phyloP scores from a whole-genome alignment of 495 filamentous ascomycete genomes.

The Acidiella bohemica region DNA sequence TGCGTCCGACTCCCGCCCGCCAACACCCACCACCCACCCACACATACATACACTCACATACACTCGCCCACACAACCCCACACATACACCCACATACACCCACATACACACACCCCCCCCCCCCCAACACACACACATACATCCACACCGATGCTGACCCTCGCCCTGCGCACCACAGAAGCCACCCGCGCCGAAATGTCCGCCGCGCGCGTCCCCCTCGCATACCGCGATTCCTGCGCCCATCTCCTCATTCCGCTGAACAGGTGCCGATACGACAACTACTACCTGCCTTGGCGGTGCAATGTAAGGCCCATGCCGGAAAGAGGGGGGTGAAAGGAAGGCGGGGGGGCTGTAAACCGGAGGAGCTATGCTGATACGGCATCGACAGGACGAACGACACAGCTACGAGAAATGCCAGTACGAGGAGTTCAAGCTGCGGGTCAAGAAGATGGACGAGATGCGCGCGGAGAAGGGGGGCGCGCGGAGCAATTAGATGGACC shows the following conservation, averaged over 20 bases:
- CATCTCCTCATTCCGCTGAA: slow-evolving; percentile 90
- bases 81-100: not conserved
- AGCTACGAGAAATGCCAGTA: slow-evolving; percentile 99
- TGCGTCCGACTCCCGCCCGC: not conserved
- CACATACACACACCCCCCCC: too few relatives aligned
- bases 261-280: slow-evolving; percentile 79
- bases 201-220: slow-evolving; percentile 71
- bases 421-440: slow-evolving; percentile 93
- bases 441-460: slow-evolving; percentile 96
- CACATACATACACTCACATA: too few relatives aligned
- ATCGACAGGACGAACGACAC: slow-evolving; percentile 72
- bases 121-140: too few relatives aligned
- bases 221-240: slow-evolving; percentile 89
- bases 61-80: not conserved
- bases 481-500: slow-evolving; percentile 57
- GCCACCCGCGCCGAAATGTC: slow-evolving; percentile 87
- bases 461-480: slow-evolving; percentile 71
- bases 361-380: not conserved
- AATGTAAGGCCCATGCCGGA: slow-evolving; percentile 46
- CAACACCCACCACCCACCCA: not conserved
- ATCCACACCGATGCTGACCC: too few relatives aligned
- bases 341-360: not conserved
- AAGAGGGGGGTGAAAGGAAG: not conserved
- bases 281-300: slow-evolving; percentile 96
- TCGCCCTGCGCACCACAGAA: slow-evolving; percentile 14